Conservation (phyloP, 495 filamentous ascomycete genomes). For the Lophiotrema nucula region DNA sequence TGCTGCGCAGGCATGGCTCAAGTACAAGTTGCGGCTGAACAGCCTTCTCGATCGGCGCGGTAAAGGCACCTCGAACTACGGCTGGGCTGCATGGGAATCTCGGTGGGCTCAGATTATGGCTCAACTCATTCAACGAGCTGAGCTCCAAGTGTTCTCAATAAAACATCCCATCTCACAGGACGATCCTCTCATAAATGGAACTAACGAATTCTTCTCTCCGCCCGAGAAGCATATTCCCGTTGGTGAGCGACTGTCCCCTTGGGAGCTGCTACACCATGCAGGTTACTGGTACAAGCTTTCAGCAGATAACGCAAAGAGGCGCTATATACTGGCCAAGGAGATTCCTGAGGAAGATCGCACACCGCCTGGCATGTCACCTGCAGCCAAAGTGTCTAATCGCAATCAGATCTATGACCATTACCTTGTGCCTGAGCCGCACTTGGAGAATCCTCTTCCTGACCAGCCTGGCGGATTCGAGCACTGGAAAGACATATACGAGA, state of each 20-base stretch:
- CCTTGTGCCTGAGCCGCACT: constrained; percentile 72
- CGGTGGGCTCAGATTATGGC: constrained; percentile 82
- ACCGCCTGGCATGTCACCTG: constrained; percentile 64
- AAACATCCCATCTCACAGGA: constrained; percentile 9
- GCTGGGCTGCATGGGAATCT: constrained; percentile 85
- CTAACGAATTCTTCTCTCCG: constrained; percentile 51
- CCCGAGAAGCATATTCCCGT: constrained; percentile 68
- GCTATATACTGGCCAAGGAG: constrained; percentile 59
- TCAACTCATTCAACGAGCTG: constrained; percentile 65
- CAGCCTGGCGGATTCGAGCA: constrained; percentile 58
- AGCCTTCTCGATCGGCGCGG: constrained; percentile 78
- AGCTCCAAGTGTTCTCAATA: constrained; percentile 46
- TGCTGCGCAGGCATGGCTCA: constrained; percentile 73
- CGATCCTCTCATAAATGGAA: constrained; percentile 11
- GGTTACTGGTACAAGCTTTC: constrained; percentile 83
- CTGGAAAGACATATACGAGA: constrained; percentile 58
- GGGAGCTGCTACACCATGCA: constrained; percentile 78
- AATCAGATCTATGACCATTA: constrained; percentile 80
- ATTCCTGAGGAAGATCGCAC: constrained; percentile 75
- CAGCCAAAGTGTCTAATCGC: constrained; percentile 64
- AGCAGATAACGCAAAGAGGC: constrained; percentile 60
- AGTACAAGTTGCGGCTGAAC: constrained; percentile 65
- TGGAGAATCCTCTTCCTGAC: constrained; percentile 63
- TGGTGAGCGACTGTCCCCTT: constrained; percentile 66
- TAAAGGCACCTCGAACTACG: constrained; percentile 77